These are phyloP conservation scores for Pirum gemmata DNA, from an alignment of 78 protist genomes.

Conservation along the genomic window DNA sequence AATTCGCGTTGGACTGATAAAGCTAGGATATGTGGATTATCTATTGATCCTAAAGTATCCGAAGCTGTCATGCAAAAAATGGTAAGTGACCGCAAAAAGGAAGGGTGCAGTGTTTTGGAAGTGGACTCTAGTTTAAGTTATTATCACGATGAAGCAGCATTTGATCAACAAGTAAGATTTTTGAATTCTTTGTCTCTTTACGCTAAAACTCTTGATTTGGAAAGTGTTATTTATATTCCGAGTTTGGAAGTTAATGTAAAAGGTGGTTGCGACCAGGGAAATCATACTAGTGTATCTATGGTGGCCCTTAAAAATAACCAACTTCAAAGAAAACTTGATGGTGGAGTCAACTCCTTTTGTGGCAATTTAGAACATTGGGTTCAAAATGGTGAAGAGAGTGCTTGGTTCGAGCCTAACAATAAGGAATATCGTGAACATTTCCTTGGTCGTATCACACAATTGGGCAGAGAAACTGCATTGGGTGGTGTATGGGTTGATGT, in stretches of 20 bases:
- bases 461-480: neutral
- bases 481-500: slow-evolving; percentile 26
- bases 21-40: neutral
- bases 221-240: slow-evolving; percentile 24
- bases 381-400: neutral
- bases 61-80: neutral
- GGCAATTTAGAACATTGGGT: slow-evolving; percentile 28
- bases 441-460: neutral
- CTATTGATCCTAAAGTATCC: neutral
- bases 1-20: neutral
- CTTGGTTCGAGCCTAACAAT: slow-evolving; percentile 47
- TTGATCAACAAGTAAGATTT: neutral
- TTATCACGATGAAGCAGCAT: neutral
- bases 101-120: slow-evolving; percentile 29
- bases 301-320: neutral
- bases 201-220: neutral
- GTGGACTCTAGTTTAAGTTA: slow-evolving; percentile 15
- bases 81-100: neutral
- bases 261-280: slow-evolving; percentile 1
- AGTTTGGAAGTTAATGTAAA: slow-evolving; percentile 13
- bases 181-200: neutral
- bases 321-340: slow-evolving; percentile 16
- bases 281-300: slow-evolving; percentile 8
- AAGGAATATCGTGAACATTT: neutral
- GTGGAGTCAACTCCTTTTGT: slow-evolving; percentile 20